Evolutionary conservation across 257 asterid genomes (phyloP).

Genomic region (Galeopsis tetrahit): DNA sequence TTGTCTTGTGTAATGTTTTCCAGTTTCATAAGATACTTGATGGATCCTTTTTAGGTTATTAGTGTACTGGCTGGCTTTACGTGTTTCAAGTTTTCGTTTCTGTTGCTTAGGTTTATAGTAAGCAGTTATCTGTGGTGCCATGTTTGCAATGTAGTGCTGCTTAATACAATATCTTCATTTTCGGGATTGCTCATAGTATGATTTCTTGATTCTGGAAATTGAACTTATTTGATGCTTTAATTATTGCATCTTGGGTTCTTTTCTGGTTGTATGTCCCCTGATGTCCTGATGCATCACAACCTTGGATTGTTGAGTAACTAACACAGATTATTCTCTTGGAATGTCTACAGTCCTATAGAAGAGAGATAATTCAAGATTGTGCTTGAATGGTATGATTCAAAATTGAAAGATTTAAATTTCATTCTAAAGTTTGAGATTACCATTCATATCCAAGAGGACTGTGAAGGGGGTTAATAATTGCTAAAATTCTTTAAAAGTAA

Average conservation of each 20-base stretch:
- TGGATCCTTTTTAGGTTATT: slow-evolving; percentile 6
- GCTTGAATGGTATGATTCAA: background rate
- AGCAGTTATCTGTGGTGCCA: background rate
- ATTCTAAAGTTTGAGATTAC: background rate
- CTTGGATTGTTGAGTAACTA: background rate
- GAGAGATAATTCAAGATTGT: background rate
- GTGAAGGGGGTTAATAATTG: background rate
- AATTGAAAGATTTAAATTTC: no score
- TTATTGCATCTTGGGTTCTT: background rate
- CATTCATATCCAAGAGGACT: no score
- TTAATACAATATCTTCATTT: background rate
- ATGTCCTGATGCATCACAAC: background rate
- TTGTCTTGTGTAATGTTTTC: slow-evolving; percentile 8
- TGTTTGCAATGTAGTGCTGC: background rate
- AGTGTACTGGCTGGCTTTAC: slow-evolving; percentile 16
- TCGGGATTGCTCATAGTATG: background rate
- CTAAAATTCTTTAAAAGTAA: no score
- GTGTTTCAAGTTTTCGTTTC: background rate
- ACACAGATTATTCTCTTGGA: background rate
- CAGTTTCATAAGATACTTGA: slow-evolving; percentile 27
- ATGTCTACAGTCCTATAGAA: background rate
- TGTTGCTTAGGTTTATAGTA: background rate
- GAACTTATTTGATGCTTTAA: background rate
- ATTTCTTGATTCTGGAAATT: background rate
- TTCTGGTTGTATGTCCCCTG: no score